Evolutionary conservation across 2,329 filamentous ascomycete genomes (phyloP).

Genomic region (Remersonia thermophila): DNA sequence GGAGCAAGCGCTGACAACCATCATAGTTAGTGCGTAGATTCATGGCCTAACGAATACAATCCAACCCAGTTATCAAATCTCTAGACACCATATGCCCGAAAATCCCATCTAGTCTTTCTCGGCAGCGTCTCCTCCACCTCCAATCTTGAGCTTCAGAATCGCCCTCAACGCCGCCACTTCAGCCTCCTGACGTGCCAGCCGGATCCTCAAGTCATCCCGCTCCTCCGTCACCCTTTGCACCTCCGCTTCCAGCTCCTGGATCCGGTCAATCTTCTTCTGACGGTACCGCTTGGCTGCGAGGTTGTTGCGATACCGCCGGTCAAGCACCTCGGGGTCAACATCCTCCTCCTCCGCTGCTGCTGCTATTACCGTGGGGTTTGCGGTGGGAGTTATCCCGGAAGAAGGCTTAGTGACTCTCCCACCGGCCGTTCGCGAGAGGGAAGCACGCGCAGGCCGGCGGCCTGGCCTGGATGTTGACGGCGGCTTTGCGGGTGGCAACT

Average conservation of each 20-base stretch:
- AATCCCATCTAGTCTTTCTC: too few species aligned
- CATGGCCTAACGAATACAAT: too few species aligned
- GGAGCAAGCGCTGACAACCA: too few species aligned
- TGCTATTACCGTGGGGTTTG: not conserved
- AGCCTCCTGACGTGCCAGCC: conserved; percentile 45
- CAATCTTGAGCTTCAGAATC: conserved; percentile 19
- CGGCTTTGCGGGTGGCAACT: conserved; percentile 4
- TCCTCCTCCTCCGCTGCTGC: too few species aligned
- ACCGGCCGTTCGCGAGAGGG: conserved; percentile 4
- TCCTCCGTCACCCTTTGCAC: conserved; percentile 41
- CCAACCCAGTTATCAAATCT: too few species aligned
- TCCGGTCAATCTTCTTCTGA: conserved; percentile 50
- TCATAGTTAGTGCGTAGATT: too few species aligned
- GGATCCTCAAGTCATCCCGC: conserved; percentile 42
- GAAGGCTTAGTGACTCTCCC: conserved; percentile 10
- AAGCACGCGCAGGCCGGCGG: conserved; percentile 5
- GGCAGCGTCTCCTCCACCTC: not conserved
- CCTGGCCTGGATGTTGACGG: conserved; percentile 4
- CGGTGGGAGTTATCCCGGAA: not conserved
- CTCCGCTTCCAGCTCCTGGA: conserved; percentile 41
- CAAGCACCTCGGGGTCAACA: conserved; percentile 16
- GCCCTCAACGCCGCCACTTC: conserved; percentile 44
- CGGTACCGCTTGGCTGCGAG: conserved; percentile 51
- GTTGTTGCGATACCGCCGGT: conserved; percentile 49
- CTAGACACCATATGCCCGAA: too few species aligned